Base-by-base conservation (phyloP, 2,329 filamentous ascomycete species). In the Hypoxylon sp. region DNA sequence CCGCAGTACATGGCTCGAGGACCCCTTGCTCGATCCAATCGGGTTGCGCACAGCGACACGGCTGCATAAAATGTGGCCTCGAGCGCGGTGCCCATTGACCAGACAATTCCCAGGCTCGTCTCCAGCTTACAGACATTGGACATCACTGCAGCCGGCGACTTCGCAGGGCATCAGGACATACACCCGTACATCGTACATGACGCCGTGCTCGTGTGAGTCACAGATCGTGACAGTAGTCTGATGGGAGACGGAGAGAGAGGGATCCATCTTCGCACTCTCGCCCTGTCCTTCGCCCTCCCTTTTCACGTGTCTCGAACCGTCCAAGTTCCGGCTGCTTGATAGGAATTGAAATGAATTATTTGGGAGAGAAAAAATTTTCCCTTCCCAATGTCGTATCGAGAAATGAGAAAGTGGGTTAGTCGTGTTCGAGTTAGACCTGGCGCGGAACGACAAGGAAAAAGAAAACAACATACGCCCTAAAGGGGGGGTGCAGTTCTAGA, bases 51-150 rank as follows among this genome's bases (percentile, higher is more conserved):
- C 54, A 56, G 33, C n/a, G n/a, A n/a, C n/a, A n/a, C n/a, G n/a
- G n/a, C 37, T 60, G 51, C 62, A 69, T 69, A 62, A 60, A 62
- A 57, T 60, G 49, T 58, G 54, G 61, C 33, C 67, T 63, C 54
- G 59, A 64, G 42, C 43, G 48, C 54, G 64, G 65, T 59, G 64
- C 63, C 62, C 58, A 69, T 66, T 69, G 69, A 63, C 69, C 69
- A 70, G 62, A 63, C 69, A 65, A 55, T 46, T 58, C 41, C 21
- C 64, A 56, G 62, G 40, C 27, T 54, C 4, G 21, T 24, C 45
- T 63, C 66, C 64, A 70, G 67, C 68, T 67, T 67, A 68, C 67
- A 66, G 58, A 64, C 60, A 68, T 70, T 70, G 68, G 68, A 70
- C 68, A 70, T 68, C 68, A 70, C 56, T 70, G 68, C 68, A 70